Percentiles rank a stretch among this genome's conserved stretches.
Evolutionary conservation across 768 basidiomycete species (phyloP).

Genomic region (Trametes coccinea): DNA sequence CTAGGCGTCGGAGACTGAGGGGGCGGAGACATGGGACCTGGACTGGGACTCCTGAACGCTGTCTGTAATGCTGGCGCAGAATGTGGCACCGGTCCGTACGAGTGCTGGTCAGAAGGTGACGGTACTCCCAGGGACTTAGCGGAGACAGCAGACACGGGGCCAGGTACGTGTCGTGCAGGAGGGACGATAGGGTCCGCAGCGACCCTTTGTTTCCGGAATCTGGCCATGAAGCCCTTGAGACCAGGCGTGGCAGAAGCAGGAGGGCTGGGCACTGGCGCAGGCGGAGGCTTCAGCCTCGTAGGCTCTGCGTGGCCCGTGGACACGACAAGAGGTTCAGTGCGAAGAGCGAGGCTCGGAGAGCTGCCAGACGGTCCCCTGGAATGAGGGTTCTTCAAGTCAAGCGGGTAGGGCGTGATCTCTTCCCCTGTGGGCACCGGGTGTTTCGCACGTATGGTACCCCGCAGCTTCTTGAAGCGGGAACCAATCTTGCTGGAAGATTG

Average conservation of each 20-base stretch:
- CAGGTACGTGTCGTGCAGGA: not conserved
- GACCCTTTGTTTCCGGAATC: slow-evolving; percentile 53
- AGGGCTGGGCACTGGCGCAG: slow-evolving; percentile 47
- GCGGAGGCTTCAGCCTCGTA: slow-evolving; percentile 52
- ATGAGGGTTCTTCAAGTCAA: slow-evolving; percentile 42
- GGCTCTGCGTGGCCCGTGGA: slow-evolving; percentile 52
- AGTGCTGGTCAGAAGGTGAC: slow-evolving; percentile 11
- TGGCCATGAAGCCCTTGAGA: slow-evolving; percentile 78
- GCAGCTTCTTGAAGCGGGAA: slow-evolving; percentile 70
- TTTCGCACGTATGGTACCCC: slow-evolving; percentile 64
- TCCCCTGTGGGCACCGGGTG: slow-evolving; percentile 50
- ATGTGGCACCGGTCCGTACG: slow-evolving; percentile 15
- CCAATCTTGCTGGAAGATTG: slow-evolving; percentile 51
- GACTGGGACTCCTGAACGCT: slow-evolving; percentile 24
- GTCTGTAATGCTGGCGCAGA: slow-evolving; percentile 30
- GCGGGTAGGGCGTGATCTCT: slow-evolving; percentile 44
- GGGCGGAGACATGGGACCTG: slow-evolving; percentile 19
- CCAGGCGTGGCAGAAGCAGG: slow-evolving; percentile 74
- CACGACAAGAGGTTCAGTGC: slow-evolving; percentile 24
- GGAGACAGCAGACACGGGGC: slow-evolving; percentile 13
- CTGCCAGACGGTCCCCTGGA: slow-evolving; percentile 36
- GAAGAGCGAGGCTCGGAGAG: slow-evolving; percentile 36
- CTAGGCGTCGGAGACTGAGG: slow-evolving; percentile 15
- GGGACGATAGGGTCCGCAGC: slow-evolving; percentile 16
- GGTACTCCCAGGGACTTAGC: slow-evolving; percentile 17